Evolutionary conservation across 202 grass and related monocot genomes (phyloP).

Genomic region (Alloteropsis angusta): DNA sequence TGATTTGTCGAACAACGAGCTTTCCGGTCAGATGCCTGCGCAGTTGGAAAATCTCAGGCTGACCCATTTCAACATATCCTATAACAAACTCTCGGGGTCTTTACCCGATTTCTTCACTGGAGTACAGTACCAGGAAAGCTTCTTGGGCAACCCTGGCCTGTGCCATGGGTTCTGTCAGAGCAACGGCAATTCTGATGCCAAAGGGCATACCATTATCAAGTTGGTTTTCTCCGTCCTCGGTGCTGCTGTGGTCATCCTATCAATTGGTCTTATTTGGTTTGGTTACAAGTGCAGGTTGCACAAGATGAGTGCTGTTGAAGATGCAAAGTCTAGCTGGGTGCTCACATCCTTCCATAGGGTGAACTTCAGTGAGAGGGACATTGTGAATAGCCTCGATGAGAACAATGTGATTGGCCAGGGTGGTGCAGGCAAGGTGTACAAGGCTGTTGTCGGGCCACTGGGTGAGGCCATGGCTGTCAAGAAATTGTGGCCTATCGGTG

Average conservation of each 20-base stretch:
- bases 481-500: constrained; percentile 26
- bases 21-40: constrained; percentile 45
- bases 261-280: constrained; percentile 25
- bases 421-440: constrained; percentile 67
- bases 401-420: constrained; percentile 64
- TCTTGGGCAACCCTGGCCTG: constrained; percentile 63
- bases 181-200: background rate
- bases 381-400: constrained; percentile 50
- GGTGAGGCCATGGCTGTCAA: constrained; percentile 56
- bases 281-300: constrained; percentile 29
- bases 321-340: constrained; percentile 31
- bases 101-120: constrained; percentile 29
- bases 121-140: constrained; percentile 21
- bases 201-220: background rate
- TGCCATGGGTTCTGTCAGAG: constrained; percentile 32
- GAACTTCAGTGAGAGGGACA: constrained; percentile 46
- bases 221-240: constrained; percentile 6
- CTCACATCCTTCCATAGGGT: constrained; percentile 72
- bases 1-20: constrained; percentile 59
- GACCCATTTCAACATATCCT: constrained; percentile 51
- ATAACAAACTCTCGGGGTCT: constrained; percentile 53
- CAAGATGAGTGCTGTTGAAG: background rate
- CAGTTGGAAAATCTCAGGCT: constrained; percentile 42
- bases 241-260: constrained; percentile 13
- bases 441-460: constrained; percentile 30